Base-by-base conservation (phyloP, 1,139 yeast genomes). In the Lodderomyces pseudojiufengensis region DNA sequence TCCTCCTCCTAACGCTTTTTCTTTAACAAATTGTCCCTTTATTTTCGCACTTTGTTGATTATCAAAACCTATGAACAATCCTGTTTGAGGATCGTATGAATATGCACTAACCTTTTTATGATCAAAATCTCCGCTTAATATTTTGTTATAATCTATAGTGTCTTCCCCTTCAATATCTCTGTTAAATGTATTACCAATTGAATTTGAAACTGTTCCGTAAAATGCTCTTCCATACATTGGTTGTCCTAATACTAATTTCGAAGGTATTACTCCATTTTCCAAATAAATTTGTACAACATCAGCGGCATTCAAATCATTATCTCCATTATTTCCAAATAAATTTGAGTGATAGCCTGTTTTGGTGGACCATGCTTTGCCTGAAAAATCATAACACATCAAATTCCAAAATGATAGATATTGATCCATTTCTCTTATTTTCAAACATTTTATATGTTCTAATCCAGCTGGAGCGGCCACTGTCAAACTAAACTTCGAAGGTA, bases 301-400 rank as follows among this genome's bases (percentile, higher is more conserved):
- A 39, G 76, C 74, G 1, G 67, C 78, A 45, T 68, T 70, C 33
- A 80, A 51, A 1, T 53, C 57, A 27, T 73, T 71, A 24, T 71
- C 75, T 1, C 66, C 69, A 31, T 63, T 57, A 7, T 45, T 16
- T 0, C 65, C 64, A 50, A 66, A 82, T 33, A 90, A 61, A 47
- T 87, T 87, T 7, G 94, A 77, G 45, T 86, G 96, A 50, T 74
- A 81, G 1, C 75, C 82, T 0, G 83, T 73, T 5, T 40, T 49
- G 0, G 56, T 46, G 1, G 90, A 78, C 96, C 96, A 88, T 2
- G 73, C 66, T 32, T 49, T 50, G 0, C 97, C 97, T 3, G 79
- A 65, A 49, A 78, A 84, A 55, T 92, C 97, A 55, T 92, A 92
- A 29, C 94, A 78, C 97, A 92, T 90, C 43, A 92, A 57, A 54